Conservation (phyloP, 257 asterid genomes). For the Marsdenia floribunda region DNA sequence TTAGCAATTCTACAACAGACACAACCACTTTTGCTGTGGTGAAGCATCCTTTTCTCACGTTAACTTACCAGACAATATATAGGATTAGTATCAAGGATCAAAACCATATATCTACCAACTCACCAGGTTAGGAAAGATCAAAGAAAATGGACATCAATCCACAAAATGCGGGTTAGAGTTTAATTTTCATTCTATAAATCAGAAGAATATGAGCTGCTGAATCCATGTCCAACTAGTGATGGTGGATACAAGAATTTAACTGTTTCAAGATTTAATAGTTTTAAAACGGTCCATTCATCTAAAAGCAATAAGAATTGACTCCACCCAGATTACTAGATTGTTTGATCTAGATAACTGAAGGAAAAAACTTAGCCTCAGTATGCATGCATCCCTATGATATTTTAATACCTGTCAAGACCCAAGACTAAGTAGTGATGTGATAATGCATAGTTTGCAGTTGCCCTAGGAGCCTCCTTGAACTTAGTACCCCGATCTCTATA, state of each 20-base stretch:
- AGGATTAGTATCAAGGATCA: neutral
- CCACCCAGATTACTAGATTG: neutral
- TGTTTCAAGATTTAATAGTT: neutral
- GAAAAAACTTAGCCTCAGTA: neutral
- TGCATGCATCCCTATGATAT: neutral
- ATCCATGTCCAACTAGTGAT: neutral
- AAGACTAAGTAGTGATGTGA: slow-evolving; percentile 82
- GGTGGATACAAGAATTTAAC: neutral
- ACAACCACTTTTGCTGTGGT: neutral
- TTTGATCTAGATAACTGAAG: neutral
- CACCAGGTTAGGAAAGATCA: neutral
- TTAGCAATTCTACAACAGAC: neutral
- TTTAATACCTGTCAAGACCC: slow-evolving; percentile 86
- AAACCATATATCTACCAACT: neutral
- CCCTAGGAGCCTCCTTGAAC: slow-evolving; percentile 50
- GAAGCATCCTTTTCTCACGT: neutral
- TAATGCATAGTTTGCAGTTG: slow-evolving; percentile 40
- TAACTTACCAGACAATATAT: neutral
- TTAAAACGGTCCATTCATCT: neutral
- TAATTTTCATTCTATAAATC: neutral
- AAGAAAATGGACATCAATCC: neutral
- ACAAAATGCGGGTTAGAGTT: neutral
- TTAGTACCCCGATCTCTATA: slow-evolving; percentile 40
- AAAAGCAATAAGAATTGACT: neutral
- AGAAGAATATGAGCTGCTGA: neutral